Conservation (phyloP, 2,329 filamentous ascomycete species). For the Cytospora paraplurivora region DNA sequence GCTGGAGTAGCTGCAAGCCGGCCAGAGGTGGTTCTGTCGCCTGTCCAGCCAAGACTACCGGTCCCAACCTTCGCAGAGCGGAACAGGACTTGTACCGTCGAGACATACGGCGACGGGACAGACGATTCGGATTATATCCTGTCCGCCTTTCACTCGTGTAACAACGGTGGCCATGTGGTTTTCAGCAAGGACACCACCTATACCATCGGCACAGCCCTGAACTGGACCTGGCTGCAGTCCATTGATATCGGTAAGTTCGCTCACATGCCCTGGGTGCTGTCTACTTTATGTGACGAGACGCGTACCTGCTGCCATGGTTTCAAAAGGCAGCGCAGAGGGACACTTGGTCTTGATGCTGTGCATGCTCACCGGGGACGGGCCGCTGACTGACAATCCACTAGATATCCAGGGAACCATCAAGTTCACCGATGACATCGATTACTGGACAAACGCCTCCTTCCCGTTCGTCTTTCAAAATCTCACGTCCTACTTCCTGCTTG, state of each 20-base stretch:
- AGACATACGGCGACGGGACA: slow-evolving; percentile 51
- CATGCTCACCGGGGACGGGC: slow-evolving; percentile 8
- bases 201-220: slow-evolving; percentile 62
- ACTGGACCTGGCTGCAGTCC: slow-evolving; percentile 62
- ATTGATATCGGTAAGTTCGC: slow-evolving; percentile 56
- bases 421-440: slow-evolving; percentile 67
- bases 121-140: slow-evolving; percentile 44
- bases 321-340: background rate
- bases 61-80: slow-evolving; percentile 34
- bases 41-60: slow-evolving; percentile 33
- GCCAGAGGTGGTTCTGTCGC: slow-evolving; percentile 30
- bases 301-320: slow-evolving; percentile 21
- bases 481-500: slow-evolving; percentile 67
- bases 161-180: slow-evolving; percentile 61
- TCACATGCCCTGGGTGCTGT: background rate
- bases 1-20: slow-evolving; percentile 28
- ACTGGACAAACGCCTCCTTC: slow-evolving; percentile 67
- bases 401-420: slow-evolving; percentile 45
- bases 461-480: slow-evolving; percentile 65
- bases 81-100: slow-evolving; percentile 55
- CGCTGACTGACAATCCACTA: slow-evolving; percentile 28
- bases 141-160: slow-evolving; percentile 55
- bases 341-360: background rate
- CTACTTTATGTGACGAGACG: background rate
- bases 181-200: slow-evolving; percentile 57